Base-by-base conservation (phyloP, 495 filamentous ascomycete genomes). In the Neurospora sp. region DNA sequence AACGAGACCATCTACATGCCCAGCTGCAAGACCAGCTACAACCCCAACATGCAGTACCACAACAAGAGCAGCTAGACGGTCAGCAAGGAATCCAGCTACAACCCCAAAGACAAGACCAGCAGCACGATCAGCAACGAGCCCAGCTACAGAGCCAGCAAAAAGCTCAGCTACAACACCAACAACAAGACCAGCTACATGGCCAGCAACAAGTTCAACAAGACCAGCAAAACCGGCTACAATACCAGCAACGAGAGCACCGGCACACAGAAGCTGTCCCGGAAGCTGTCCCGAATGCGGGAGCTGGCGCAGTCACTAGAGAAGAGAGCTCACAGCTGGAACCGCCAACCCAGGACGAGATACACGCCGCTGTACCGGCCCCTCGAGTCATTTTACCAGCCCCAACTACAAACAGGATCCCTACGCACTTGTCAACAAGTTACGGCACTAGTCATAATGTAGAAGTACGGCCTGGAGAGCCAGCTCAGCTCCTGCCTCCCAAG, bases 1-100 rank as follows among this genome's bases (percentile, higher is more conserved):
- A 44, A n/a, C 42, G 42, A 44, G 16, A 44, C 20, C 74, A 73
- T 61, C 59, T 69, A 20, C 71, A 75, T 65, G 70, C 74, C 8
- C 70, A 61, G 48, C 70, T 17, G 38, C 71, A 72, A 41, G 40
- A 70, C n/a, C 68, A 70, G 27, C 42, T 68, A 37, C 68, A 73
- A 37, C 73, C 44, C 4, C 69, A 69, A 42, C 72, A 74, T 27
- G 22, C 22, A 65, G 53, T 65, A 65, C 1, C 12, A 31, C 53
- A 31, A 65, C 53, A 65, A 8, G 22, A 22, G 48, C 48, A 59
- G 4, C 20, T 22, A 59, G 4, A 22, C 2, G 10, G 20, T 22
- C 48, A 59, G 4, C 48, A 22, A 22, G n/a, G n/a, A 22, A 27
- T 61, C 22, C 22, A 31, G 53, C 53, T 22, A 31, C 53, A 61